Conservation (phyloP, 352 stramenopile species). For the Phytophthora macrochlamydospora region DNA sequence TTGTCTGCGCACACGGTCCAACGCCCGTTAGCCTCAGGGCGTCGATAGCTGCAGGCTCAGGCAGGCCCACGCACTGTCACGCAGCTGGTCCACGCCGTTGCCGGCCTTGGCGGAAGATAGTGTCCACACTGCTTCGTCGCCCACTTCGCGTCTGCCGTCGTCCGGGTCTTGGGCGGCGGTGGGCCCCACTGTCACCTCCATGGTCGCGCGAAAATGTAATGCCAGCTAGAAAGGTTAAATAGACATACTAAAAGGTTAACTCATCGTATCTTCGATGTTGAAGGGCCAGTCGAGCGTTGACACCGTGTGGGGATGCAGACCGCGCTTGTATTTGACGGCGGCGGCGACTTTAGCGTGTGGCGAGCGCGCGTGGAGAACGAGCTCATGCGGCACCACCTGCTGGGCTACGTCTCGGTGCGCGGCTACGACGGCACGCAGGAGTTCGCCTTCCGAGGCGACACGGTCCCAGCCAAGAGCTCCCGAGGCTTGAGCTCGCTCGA, state of each 20-base stretch:
- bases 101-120: conserved; percentile 97
- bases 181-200: no score
- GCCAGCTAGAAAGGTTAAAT: no score
- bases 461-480: conserved; percentile 1
- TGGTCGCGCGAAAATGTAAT: no score
- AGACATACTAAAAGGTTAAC: no score
- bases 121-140: conserved; percentile 94
- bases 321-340: conserved; percentile 46
- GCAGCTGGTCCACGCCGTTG: conserved; percentile 97
- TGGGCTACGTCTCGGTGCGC: conserved; percentile 52
- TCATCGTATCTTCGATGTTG: no score
- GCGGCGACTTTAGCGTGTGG: conserved; percentile 52
- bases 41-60: background rate
- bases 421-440: conserved; percentile 10
- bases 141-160: conserved; percentile 65
- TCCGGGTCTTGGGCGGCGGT: background rate
- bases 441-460: conserved; percentile 8
- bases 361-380: conserved; percentile 52
- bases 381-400: conserved; percentile 53
- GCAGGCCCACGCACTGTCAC: conserved; percentile 76
- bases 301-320: no score
- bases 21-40: conserved; percentile 1
- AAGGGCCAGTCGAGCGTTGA: no score
- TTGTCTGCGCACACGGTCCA: conserved; percentile 62
- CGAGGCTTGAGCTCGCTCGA: background rate